Evolutionary conservation across 805 yeast species (phyloP).

Genomic region (Candida silvatica): DNA sequence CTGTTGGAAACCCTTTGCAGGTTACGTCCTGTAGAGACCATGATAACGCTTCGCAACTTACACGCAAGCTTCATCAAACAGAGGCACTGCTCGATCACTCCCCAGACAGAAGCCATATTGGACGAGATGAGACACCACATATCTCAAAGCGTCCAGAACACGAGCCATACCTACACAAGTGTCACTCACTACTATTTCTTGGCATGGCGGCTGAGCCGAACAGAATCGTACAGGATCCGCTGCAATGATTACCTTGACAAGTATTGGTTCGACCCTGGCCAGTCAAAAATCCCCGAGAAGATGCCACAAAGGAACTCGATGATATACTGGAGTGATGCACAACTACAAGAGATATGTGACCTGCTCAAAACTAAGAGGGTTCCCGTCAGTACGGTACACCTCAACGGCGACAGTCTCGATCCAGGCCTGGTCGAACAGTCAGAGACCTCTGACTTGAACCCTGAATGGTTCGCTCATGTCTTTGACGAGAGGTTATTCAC

Average conservation of each 20-base stretch:
- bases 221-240: slow-evolving; percentile 10
- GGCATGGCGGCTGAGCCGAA: slow-evolving; percentile 16
- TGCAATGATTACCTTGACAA: neutral
- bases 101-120: neutral
- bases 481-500: too few relatives aligned
- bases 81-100: neutral
- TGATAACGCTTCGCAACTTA: too few relatives aligned
- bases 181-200: slow-evolving; percentile 13
- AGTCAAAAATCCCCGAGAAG: neutral
- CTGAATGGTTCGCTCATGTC: too few relatives aligned
- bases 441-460: too few relatives aligned
- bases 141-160: neutral
- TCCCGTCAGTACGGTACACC: too few relatives aligned
- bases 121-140: neutral
- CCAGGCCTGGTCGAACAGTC: too few relatives aligned
- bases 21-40: slow-evolving; percentile 1
- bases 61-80: too few relatives aligned
- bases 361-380: too few relatives aligned
- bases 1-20: slow-evolving; percentile 10
- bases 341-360: neutral
- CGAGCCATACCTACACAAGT: slow-evolving; percentile 3
- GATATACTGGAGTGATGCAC: neutral
- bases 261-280: neutral
- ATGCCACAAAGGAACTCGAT: neutral
- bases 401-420: too few relatives aligned